Evolutionary conservation across 2,329 filamentous ascomycete genomes (phyloP).

Genomic region (Pyricularia grisea): DNA sequence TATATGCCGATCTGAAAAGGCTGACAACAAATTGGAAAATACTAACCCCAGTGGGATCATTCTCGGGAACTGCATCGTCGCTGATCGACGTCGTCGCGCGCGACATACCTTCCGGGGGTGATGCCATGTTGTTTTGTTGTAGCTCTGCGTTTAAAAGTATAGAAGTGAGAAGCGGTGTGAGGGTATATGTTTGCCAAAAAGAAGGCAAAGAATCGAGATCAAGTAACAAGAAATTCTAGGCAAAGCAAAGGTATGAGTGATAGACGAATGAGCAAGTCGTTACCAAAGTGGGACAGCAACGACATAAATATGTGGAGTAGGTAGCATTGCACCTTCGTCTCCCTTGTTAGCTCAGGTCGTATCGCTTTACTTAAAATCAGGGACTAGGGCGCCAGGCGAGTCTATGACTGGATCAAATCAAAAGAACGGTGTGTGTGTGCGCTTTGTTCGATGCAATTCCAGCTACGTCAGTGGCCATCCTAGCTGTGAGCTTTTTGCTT

Average conservation of each 20-base stretch:
- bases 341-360: background rate
- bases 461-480: background rate
- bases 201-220: background rate
- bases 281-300: background rate
- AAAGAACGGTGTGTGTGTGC: background rate
- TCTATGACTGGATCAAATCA: background rate
- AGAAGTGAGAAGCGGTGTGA: background rate
- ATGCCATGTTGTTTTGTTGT: background rate
- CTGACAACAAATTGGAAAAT: background rate
- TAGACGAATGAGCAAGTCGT: background rate
- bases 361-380: background rate
- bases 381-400: background rate
- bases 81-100: constrained; percentile 22
- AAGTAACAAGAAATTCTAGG: background rate
- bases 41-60: constrained; percentile 49
- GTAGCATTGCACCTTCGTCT: background rate
- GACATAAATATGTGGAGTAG: background rate
- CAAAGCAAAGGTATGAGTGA: background rate
- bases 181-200: background rate
- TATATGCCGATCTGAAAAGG: background rate
- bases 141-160: background rate
- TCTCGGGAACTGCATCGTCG: constrained; percentile 45
- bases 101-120: background rate
- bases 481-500: background rate
- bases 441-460: background rate